Conservation (phyloP, 805 yeast genomes). For the Saccharomyces kudriavzevii region DNA sequence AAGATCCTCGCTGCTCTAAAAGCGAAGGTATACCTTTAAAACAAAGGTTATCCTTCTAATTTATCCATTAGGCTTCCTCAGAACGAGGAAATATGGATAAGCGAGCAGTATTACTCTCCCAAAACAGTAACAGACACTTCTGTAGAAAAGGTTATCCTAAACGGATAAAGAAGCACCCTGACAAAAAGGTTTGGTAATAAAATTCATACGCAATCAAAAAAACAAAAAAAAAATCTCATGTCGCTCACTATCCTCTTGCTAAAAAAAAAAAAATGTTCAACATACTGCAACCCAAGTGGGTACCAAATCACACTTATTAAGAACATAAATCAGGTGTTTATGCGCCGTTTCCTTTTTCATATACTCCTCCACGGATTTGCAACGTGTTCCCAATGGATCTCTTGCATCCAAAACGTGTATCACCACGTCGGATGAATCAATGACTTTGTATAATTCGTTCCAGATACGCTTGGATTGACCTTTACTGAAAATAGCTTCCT, state of each 20-base stretch:
- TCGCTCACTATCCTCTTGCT: not conserved
- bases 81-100: slow-evolving; percentile 33
- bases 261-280: slow-evolving; percentile 28
- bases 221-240: slow-evolving; percentile 4
- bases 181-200: slow-evolving; percentile 72
- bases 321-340: slow-evolving; percentile 86
- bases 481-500: slow-evolving; percentile 89
- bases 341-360: slow-evolving; percentile 92
- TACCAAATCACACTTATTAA: slow-evolving; percentile 95
- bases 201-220: not conserved
- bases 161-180: slow-evolving; percentile 49
- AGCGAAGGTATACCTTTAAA: slow-evolving; percentile 36
- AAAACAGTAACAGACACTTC: slow-evolving; percentile 93
- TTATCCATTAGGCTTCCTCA: slow-evolving; percentile 28
- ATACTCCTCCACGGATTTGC: slow-evolving; percentile 87
- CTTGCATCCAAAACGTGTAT: slow-evolving; percentile 95
- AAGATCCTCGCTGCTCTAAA: slow-evolving; percentile 44
- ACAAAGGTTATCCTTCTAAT: slow-evolving; percentile 36
- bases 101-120: slow-evolving; percentile 74
- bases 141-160: slow-evolving; percentile 32
- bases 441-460: slow-evolving; percentile 95
- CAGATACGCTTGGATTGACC: slow-evolving; percentile 98
- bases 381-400: slow-evolving; percentile 94
- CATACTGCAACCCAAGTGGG: slow-evolving; percentile 99
- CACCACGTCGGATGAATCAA: slow-evolving; percentile 95